Percentiles rank a stretch among this genome's conserved stretches.
Evolutionary conservation across 2,329 filamentous ascomycete genomes (phyloP).

Genomic region (Colletotrichum godetiae): DNA sequence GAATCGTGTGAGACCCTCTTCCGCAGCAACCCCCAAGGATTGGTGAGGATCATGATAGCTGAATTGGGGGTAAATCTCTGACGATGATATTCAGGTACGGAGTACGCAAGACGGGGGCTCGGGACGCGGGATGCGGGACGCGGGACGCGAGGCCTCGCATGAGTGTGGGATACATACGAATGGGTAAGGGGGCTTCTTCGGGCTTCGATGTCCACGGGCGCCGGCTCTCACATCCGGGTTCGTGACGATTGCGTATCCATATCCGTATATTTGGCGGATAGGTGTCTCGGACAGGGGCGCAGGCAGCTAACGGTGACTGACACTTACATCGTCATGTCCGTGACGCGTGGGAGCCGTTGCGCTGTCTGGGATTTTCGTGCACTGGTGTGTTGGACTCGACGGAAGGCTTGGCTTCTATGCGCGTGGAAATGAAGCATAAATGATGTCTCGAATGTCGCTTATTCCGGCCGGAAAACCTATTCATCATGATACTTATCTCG

Average conservation of each 20-base stretch:
- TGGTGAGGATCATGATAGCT: not conserved
- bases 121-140: not conserved
- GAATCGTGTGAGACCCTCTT: constrained; percentile 1
- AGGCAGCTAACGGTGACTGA: not conserved
- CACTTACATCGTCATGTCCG: not conserved
- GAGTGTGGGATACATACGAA: not conserved
- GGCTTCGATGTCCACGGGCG: not conserved
- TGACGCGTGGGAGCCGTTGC: not conserved
- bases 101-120: not conserved
- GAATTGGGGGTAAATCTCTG: not conserved
- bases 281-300: constrained; percentile 13
- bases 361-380: not conserved
- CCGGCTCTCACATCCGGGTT: not conserved
- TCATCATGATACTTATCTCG: too few species aligned
- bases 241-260: constrained; percentile 9
- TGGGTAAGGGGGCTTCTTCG: not conserved
- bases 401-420: not conserved
- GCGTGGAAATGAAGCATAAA: not conserved
- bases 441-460: not conserved
- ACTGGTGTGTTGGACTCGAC: not conserved
- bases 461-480: not conserved
- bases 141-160: constrained; percentile 3
- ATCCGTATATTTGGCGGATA: not conserved
- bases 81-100: not conserved
- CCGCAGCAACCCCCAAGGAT: not conserved